A percentile compares a stretch with the other conserved stretches of the same genome.
Conservation (phyloP, 139 green algal species). For the Diplosphaera chodatii region DNA sequence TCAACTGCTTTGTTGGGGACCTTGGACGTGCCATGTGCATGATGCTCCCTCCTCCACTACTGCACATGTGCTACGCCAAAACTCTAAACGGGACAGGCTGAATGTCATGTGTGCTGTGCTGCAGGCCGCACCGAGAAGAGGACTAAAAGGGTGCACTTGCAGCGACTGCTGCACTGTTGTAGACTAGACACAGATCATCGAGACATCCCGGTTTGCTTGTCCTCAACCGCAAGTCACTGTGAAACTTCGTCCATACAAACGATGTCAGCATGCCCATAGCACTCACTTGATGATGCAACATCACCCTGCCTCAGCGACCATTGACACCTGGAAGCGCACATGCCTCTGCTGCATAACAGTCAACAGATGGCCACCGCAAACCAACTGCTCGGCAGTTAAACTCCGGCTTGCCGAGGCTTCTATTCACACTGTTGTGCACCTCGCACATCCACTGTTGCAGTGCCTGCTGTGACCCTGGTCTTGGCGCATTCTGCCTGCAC, state of each 20-base stretch:
- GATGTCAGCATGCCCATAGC: no score
- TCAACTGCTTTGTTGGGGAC: neutral
- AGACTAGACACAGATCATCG: no score
- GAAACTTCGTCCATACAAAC: no score
- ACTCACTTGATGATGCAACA: no score
- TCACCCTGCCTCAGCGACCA: no score
- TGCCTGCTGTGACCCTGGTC: conserved; percentile 20
- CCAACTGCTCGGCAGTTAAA: conserved; percentile 80
- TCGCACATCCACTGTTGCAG: conserved; percentile 80
- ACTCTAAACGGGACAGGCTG: neutral
- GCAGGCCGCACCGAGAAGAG: neutral
- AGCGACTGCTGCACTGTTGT: no score
- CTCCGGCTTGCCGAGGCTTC: conserved; percentile 62
- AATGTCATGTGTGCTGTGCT: neutral
- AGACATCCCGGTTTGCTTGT: no score
- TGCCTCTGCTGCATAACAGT: conserved; percentile 28
- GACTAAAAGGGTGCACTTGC: neutral
- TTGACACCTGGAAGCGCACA: neutral
- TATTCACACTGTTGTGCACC: conserved; percentile 82
- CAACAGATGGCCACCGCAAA: conserved; percentile 61
- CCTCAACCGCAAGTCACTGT: no score
- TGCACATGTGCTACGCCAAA: no score
- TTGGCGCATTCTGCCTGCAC: conserved; percentile 18
- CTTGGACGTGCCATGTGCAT: neutral
- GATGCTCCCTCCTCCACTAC: no score